A percentile compares a stretch with the other conserved stretches of the same genome.
Evolutionary conservation across 768 basidiomycete species (phyloP).

Genomic region (Mycena olivaceomarginata): DNA sequence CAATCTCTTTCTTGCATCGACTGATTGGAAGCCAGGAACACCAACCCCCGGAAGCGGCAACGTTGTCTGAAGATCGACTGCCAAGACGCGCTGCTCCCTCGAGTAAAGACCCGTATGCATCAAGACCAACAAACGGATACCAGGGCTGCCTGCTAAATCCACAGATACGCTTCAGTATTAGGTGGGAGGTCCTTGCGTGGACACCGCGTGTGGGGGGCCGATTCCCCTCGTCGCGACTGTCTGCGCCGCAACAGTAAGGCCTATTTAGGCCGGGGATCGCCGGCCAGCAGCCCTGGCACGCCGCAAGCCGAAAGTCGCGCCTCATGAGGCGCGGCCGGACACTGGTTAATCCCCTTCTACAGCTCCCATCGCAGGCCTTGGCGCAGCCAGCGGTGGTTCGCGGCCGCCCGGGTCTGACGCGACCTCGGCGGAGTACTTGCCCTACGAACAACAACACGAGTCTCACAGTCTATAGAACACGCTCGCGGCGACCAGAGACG

Average conservation of each 20-base stretch:
- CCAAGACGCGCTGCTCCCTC: no score
- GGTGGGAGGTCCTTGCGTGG: no score
- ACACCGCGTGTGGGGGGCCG: no score
- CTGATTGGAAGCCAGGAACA: no score
- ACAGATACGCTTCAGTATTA: no score
- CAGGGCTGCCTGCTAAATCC: no score
- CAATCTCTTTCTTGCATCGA: no score
- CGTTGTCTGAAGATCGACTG: no score
- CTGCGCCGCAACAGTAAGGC: constrained; percentile 15
- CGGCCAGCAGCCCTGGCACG: constrained; percentile 20
- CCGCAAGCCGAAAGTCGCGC: not conserved
- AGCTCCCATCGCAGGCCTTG: not conserved
- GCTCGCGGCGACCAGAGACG: not conserved
- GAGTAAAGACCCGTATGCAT: no score
- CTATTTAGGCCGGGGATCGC: constrained; percentile 8
- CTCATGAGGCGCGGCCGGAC: not conserved
- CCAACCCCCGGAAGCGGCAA: no score
- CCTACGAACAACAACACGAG: not conserved
- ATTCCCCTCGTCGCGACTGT: not conserved
- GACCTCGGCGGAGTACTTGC: not conserved
- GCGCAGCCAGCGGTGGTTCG: not conserved
- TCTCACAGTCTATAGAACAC: not conserved
- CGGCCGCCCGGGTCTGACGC: not conserved
- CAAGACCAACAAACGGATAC: no score
- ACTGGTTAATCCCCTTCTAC: not conserved